Evolutionary conservation across 1,284 basidiomycete genomes (phyloP).

Genomic region (Megacollybia platyphylla): DNA sequence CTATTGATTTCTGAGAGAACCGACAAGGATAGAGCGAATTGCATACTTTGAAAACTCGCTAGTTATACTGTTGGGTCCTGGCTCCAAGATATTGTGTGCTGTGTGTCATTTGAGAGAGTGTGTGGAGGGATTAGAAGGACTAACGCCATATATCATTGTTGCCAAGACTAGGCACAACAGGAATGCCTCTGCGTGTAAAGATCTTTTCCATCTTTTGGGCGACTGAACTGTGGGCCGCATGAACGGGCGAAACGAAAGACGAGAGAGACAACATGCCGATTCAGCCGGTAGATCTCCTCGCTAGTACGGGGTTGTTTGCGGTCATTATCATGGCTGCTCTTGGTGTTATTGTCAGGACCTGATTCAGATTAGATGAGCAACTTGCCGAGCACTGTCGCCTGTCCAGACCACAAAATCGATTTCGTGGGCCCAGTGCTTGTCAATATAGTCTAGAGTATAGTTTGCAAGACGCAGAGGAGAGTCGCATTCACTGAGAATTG

Average conservation of each 20-base stretch:
- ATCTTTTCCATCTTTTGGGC: slow-evolving; percentile 59
- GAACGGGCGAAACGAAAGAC: neutral
- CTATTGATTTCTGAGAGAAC: slow-evolving; percentile 20
- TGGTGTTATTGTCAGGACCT: neutral
- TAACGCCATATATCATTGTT: slow-evolving; percentile 86
- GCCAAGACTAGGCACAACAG: slow-evolving; percentile 80
- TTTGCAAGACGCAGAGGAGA: slow-evolving; percentile 71
- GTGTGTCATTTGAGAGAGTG: slow-evolving; percentile 8
- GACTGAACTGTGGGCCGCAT: slow-evolving; percentile 22
- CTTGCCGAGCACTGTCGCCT: slow-evolving; percentile 80
- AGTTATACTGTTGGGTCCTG: slow-evolving; percentile 75
- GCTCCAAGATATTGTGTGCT: slow-evolving; percentile 30
- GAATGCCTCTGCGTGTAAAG: slow-evolving; percentile 59
- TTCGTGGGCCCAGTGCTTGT: slow-evolving; percentile 69
- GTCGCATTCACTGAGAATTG: slow-evolving; percentile 67
- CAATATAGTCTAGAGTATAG: slow-evolving; percentile 71
- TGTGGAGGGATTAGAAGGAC: slow-evolving; percentile 16
- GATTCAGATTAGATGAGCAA: slow-evolving; percentile 1
- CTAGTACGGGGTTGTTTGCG: slow-evolving; percentile 68
- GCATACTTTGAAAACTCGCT: slow-evolving; percentile 61
- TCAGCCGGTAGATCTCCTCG: slow-evolving; percentile 71
- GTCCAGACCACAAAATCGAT: slow-evolving; percentile 94
- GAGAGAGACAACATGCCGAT: slow-evolving; percentile 25
- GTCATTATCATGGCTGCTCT: slow-evolving; percentile 77
- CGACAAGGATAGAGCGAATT: neutral